Evolutionary conservation across 2,329 filamentous ascomycete genomes (phyloP), one percentile per base, ranked within the genome.

Genomic region (Hypoxylon sp.): DNA sequence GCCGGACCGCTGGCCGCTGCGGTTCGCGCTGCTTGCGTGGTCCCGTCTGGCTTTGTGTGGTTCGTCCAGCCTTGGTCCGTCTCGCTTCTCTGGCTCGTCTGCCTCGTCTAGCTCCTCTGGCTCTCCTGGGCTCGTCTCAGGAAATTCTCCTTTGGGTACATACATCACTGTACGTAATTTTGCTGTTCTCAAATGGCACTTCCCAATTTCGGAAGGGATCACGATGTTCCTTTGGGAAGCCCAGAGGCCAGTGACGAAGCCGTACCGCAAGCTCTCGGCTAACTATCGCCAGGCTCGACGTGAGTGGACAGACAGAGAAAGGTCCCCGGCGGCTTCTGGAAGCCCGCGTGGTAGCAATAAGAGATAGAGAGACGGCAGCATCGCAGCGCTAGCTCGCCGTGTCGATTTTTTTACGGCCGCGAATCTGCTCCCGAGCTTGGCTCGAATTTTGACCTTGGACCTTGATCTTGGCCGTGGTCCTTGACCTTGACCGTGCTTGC

Each of bases 131-230:
- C 61, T 58, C 46, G 45, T 57, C 55, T 60, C 52, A 58, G 55
- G 37, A 58, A 49, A 45, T 20, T 51, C 26, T 50, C 45, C 48
- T 26, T 43, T 26, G 48, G 35, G 31, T 13, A 29, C 33, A 62
- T 62, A 54, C 60, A 60, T 64, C 55, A 56, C 58, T 47, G 55
- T 63, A 63, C 63, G 58, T 57, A 60, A 58, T 64, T 55, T 61
- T 43, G 56, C 51, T 24, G 37, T 58, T 46, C 10, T 23, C 18
- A n/a, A 55, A 66, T 64, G 54, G 56, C 61, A 66, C 63, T 66
- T 66, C 61, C 63, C 63, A 57, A 33, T 60, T 64, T 51, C 21
- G 63, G 63, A 64, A 66, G 50, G 40, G 51, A 64, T 60, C 58
- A 56, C 54, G 58, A 59, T 60, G 23, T 54, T 37, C 47, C 51